Base-by-base conservation (phyloP, 129 eudicot species). In the Chrysanthemum seticuspe region DNA sequence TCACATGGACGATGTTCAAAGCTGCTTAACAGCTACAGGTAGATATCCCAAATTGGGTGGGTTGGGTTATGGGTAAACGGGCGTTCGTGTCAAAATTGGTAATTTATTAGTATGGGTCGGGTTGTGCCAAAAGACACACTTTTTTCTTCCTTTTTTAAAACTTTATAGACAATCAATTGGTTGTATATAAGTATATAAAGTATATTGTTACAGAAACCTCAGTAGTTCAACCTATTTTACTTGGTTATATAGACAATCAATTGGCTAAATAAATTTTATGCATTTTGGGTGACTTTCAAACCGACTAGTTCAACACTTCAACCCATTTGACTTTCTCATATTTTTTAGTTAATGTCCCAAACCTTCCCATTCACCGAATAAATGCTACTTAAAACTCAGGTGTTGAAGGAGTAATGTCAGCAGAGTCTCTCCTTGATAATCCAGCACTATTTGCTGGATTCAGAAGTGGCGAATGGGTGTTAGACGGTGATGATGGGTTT, bases 361-460 rank as follows among this genome's bases (percentile, higher is more conserved):
- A 23, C 21, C 5, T 2, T 19, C 15, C 40, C 40, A 23, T 60
- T 27, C 1, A 31, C 36, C 36, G 6, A 3, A 14, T 13, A 29
- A 10, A 14, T 64, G 68, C 51, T 13, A 45, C 59, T 44, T 27
- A 34, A 10, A 71, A 83, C 66, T 77, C 99, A 2, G 82, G 82
- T 56, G 85, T 75, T 15, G 96, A 95, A 51, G 99, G 99, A 65
- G 90, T 95, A 7, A 92, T 91, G 54, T 90, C 99, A 34, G 97
- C 99, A 1, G 97, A 95, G 82, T 63, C 90, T 16, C 90, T 95
- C 2, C 99, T 95, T 27, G 95, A 95, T 63, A 95, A 95, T 67
- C 99, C 97, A 9, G 97, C 99, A 53, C 81, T 95, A 13, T 95
- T 95, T 72, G 96, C 86, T 50, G 97, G 99, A 54, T 95, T 79